These are phyloP conservation scores for Ceriops tagal DNA, from an alignment of 345 rosid genomes.

Conservation along the genomic window DNA sequence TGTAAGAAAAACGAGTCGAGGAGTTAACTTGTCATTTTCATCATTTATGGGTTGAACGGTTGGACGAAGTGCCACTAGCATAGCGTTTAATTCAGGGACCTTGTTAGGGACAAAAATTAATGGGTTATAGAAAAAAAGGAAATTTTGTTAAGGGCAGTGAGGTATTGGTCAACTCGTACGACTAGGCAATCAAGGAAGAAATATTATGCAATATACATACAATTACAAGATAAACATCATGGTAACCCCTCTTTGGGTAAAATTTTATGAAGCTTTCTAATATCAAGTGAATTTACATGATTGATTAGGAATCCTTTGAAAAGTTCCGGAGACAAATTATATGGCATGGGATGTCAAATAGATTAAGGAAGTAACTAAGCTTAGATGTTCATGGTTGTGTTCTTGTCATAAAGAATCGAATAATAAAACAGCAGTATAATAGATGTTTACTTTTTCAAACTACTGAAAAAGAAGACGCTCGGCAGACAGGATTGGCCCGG, in stretches of 20 bases:
- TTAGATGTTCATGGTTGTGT: neutral
- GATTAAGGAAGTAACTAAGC: too few species aligned
- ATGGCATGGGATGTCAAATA: too few species aligned
- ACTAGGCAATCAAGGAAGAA: too few species aligned
- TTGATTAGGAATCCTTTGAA: too few species aligned
- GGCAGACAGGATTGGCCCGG: constrained; percentile 22
- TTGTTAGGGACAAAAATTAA: neutral
- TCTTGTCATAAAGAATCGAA: neutral
- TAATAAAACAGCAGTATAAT: neutral
- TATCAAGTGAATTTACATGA: too few species aligned
- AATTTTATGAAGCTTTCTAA: too few species aligned
- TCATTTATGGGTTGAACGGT: neutral
- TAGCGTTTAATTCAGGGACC: neutral
- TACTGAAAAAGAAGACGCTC: constrained; percentile 22
- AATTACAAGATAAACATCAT: too few species aligned
- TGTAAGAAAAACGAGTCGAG: neutral
- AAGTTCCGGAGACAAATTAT: too few species aligned
- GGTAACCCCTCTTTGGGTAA: too few species aligned
- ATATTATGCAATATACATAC: too few species aligned
- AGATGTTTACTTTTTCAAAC: neutral
- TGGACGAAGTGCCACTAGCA: neutral
- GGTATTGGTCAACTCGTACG: too few species aligned
- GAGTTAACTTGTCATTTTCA: constrained; percentile 25
- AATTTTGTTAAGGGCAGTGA: neutral
- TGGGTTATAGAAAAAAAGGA: neutral